Base-by-base conservation (phyloP, 164 flowering plant genomes). In the Nelumbo lutea region DNA sequence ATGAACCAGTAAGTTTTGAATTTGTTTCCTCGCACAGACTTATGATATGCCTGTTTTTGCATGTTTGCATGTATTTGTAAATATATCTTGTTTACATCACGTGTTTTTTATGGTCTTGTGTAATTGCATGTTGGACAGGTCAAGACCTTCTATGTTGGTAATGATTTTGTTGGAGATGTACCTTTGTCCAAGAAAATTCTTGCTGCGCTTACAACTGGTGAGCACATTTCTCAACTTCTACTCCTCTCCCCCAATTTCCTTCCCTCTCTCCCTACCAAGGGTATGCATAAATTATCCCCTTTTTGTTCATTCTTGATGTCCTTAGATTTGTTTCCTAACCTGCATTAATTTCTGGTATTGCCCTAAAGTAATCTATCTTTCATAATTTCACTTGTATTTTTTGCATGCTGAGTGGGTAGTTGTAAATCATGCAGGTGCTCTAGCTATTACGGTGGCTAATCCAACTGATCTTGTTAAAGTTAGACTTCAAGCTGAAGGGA, bases 401-500 rank as follows among this genome's bases (percentile, higher is more conserved):
- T 62, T 4, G 55, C 56, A 46, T 60, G 15, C 53, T 70, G 10
- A 55, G 42, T 64, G 9, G 48, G 47, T 59, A 13, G 58, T 74
- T 68, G n/a, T 64, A 38, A 55, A 39, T 76, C 57, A 51, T 71
- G 71, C 84, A 95, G 99, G 99, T 78, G 97, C 96, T 72, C 42
- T 92, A 59, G 99, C 90, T 42, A 95, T 95, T 45, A 45, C 80
- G 41, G 84, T 95, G 62, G 97, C 99, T 59, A 95, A 92, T 85
- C 99, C 99, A 58, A 95, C 97, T 68, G 99, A 95, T 81, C 97
- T 95, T 65, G 99, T 95, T 10, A 95, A 95, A 81, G 97, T 92
- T 70, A 79, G 97, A 65, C 97, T 95, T 74, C 99, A 95, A 79
- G 85, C 94, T 67, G 99, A 95, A 77, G 99, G 97, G 46, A 92